These are phyloP conservation scores for Kurtzmaniella cleridarum DNA, from an alignment of 805 yeast genomes.

Conservation along the genomic window DNA sequence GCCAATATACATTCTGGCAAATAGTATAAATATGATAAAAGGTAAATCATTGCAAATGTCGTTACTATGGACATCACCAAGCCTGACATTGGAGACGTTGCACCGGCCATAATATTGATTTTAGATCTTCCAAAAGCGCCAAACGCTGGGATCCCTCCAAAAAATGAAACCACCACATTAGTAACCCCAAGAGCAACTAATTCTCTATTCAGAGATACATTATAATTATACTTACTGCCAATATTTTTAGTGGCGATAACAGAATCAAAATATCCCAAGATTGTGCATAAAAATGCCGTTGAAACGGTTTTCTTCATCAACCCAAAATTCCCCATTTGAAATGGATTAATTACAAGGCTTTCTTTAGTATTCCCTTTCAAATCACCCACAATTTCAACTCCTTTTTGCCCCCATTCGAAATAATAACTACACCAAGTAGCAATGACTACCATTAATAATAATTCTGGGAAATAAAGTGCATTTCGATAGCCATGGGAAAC, in stretches of 20 bases:
- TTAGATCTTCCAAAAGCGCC: slow-evolving; percentile 35
- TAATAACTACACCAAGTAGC: slow-evolving; percentile 22
- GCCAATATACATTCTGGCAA: slow-evolving; percentile 30
- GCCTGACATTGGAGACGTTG: slow-evolving; percentile 34
- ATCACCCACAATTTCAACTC: slow-evolving; percentile 27
- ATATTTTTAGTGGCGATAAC: slow-evolving; percentile 30
- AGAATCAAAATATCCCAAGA: slow-evolving; percentile 30
- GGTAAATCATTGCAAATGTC: slow-evolving; percentile 17
- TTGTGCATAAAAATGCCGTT: slow-evolving; percentile 27
- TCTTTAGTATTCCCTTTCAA: slow-evolving; percentile 6
- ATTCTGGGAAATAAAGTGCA: slow-evolving; percentile 27
- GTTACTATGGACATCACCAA: slow-evolving; percentile 27
- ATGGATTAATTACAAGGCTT: slow-evolving; percentile 17
- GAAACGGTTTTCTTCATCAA: slow-evolving; percentile 20
- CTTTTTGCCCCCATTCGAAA: slow-evolving; percentile 19
- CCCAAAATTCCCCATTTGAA: slow-evolving; percentile 11
- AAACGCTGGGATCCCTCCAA: slow-evolving; percentile 31
- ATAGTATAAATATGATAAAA: slow-evolving; percentile 20
- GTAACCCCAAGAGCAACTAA: slow-evolving; percentile 27
- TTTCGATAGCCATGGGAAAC: slow-evolving; percentile 11
- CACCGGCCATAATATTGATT: slow-evolving; percentile 42
- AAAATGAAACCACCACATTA: slow-evolving; percentile 21
- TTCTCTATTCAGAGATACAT: slow-evolving; percentile 28
- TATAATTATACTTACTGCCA: slow-evolving; percentile 26
- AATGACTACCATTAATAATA: slow-evolving; percentile 24